Base-by-base conservation (phyloP, 306 rosid genomes). In the Prosopis cineraria region DNA sequence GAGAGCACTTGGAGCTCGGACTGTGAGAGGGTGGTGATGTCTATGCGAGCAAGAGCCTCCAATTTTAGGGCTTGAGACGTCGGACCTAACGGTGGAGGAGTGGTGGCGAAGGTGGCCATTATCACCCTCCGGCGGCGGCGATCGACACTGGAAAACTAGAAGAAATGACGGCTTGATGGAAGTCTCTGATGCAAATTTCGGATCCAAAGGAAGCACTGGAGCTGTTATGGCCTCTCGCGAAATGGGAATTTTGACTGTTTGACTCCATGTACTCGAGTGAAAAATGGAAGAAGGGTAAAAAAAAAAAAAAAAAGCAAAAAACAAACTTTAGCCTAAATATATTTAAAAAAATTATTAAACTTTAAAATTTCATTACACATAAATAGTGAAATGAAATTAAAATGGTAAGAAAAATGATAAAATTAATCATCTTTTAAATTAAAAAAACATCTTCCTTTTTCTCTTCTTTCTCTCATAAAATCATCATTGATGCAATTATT, bases 1-100 rank as follows among this genome's bases (percentile, higher is more conserved):
- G 98, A 89, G 37, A 93, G 94, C 3, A 87, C 66, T 16, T 77
- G 91, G 12, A 93, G 93, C 73, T 93, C 96, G 0, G 98, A 80
- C 29, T 90, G 96, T 6, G 98, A 88, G 60, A 91, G 96, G 4
- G 90, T 85, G 30, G 78, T 78, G 2, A 83, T 69, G 65, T 89
- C 96, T 7, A 93, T 68, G 79, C 74, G 76, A 8, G 82, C 16
- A 5, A 88, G 33, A n/a, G 84, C 82, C 45, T 87, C 90, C 30
- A 85, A 40, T 53, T 77, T 81, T 12, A 78, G 74, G 13, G 25
- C 19, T 13, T 69, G 71, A 1, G 39, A 25, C 16, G 39, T 40
- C 25, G 41, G 40, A 4, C 22, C 30, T 5, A 50, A 22, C 27
- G 71, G 9, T 39, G 71, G n/a, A 24, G 36, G 12, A 12, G 50